phyloP scores from a whole-genome alignment of 805 yeast genomes.

The Yamadazyma phyllophila region DNA sequence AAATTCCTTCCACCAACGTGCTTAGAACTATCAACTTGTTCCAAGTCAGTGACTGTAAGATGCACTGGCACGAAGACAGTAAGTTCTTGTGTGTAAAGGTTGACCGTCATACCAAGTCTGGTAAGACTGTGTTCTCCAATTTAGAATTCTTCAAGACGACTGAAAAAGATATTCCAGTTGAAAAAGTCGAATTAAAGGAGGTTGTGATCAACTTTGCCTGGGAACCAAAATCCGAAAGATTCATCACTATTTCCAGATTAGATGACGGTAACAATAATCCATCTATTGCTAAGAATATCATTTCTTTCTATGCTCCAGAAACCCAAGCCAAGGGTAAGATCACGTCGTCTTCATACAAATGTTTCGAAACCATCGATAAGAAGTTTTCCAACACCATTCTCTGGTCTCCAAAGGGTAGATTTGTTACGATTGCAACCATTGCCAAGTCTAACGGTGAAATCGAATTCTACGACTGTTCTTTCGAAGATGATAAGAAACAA shows the following conservation, averaged over 20 bases:
- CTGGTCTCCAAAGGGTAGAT: conserved; percentile 95
- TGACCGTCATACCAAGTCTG: conserved; percentile 94
- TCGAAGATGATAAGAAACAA: conserved; percentile 65
- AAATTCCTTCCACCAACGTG: conserved; percentile 77
- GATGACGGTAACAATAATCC: conserved; percentile 58
- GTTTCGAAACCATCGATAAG: conserved; percentile 55
- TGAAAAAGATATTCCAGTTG: conserved; percentile 93
- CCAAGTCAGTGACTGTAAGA: conserved; percentile 86
- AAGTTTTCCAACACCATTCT: conserved; percentile 68
- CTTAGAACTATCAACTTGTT: conserved; percentile 90
- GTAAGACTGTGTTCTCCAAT: conserved; percentile 86
- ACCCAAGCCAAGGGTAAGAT: conserved; percentile 41
- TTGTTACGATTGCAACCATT: conserved; percentile 54
- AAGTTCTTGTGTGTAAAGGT: conserved; percentile 88
- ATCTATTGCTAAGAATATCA: conserved; percentile 61
- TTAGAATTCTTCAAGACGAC: conserved; percentile 84
- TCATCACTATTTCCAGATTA: conserved; percentile 68
- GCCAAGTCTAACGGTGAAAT: conserved; percentile 57
- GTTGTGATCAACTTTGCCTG: conserved; percentile 85
- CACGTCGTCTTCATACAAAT: conserved; percentile 51
- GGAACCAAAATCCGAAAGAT: conserved; percentile 93
- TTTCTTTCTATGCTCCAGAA: conserved; percentile 84
- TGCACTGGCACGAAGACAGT: conserved; percentile 93
- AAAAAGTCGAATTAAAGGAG: conserved; percentile 89
- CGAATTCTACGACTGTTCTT: conserved; percentile 84